A percentile compares a stretch with the other conserved stretches of the same genome.
phyloP scores from a whole-genome alignment of 2,329 filamentous ascomycete genomes.

The Myriosclerotinia duriaeana region DNA sequence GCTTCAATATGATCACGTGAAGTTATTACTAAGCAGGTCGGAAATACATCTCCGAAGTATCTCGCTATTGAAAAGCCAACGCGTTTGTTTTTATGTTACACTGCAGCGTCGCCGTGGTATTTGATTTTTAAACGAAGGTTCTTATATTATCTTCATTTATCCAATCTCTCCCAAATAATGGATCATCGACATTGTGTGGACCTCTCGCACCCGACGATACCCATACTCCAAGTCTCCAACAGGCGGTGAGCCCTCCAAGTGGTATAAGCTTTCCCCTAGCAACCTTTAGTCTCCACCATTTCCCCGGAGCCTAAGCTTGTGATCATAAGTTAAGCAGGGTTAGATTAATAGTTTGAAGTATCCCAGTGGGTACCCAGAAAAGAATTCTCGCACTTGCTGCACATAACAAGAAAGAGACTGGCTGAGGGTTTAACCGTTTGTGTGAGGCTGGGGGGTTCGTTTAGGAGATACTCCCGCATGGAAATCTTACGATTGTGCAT shows the following conservation, averaged over 20 bases:
- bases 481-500: not conserved
- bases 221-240: conserved; percentile 10
- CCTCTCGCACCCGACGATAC: not conserved
- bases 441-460: not conserved
- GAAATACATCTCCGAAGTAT: not conserved
- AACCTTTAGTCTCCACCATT: conserved; percentile 13
- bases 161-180: not conserved
- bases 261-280: conserved; percentile 3
- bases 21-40: not conserved
- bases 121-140: not conserved
- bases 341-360: conserved; percentile 2
- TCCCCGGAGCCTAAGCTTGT: conserved; percentile 22
- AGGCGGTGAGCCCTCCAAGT: conserved; percentile 15
- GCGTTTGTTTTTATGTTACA: not conserved
- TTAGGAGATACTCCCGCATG: not conserved
- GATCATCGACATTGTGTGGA: not conserved
- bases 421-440: not conserved
- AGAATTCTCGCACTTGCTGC: conserved; percentile 7
- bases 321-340: conserved; percentile 13
- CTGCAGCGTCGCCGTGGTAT: not conserved
- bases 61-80: not conserved
- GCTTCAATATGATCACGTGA: not conserved
- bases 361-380: conserved; percentile 1
- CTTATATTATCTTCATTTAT: not conserved
- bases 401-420: conserved; percentile 3